These are phyloP conservation scores for Aspergillus sp. DNA, from an alignment of 2,329 filamentous ascomycete species.

Conservation along the genomic window DNA sequence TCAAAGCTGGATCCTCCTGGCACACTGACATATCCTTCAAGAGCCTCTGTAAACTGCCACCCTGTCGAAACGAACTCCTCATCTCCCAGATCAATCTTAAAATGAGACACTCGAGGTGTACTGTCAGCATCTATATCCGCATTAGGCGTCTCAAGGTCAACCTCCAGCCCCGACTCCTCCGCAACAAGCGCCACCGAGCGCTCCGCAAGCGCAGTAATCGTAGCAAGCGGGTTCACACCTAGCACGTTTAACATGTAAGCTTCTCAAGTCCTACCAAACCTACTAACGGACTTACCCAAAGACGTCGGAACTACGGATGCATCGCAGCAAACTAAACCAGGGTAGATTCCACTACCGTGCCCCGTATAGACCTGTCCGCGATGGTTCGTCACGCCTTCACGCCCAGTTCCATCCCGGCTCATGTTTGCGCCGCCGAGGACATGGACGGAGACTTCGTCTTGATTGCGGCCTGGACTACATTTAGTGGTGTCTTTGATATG, in stretches of 20 bases:
- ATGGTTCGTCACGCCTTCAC: slow-evolving; percentile 62
- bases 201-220: slow-evolving; percentile 68
- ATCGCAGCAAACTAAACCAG: slow-evolving; percentile 63
- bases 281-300: slow-evolving; percentile 43
- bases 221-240: slow-evolving; percentile 65
- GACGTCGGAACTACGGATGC: slow-evolving; percentile 62
- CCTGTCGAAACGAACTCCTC: slow-evolving; percentile 3
- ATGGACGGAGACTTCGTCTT: slow-evolving; percentile 55
- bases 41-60: slow-evolving; percentile 19
- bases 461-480: slow-evolving; percentile 1
- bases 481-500: not conserved
- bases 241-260: not conserved
- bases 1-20: not conserved
- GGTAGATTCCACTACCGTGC: slow-evolving; percentile 50
- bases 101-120: not conserved
- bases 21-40: slow-evolving; percentile 13
- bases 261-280: too few species aligned
- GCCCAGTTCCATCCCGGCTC: slow-evolving; percentile 58
- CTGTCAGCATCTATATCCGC: not conserved
- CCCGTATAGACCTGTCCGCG: slow-evolving; percentile 61
- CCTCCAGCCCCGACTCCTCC: slow-evolving; percentile 40
- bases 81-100: not conserved
- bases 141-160: slow-evolving; percentile 37
- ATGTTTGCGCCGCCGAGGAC: slow-evolving; percentile 66
- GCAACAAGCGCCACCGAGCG: slow-evolving; percentile 58